Base-by-base conservation (phyloP, 2,329 filamentous ascomycete genomes). In the Sporothrix protearum region DNA sequence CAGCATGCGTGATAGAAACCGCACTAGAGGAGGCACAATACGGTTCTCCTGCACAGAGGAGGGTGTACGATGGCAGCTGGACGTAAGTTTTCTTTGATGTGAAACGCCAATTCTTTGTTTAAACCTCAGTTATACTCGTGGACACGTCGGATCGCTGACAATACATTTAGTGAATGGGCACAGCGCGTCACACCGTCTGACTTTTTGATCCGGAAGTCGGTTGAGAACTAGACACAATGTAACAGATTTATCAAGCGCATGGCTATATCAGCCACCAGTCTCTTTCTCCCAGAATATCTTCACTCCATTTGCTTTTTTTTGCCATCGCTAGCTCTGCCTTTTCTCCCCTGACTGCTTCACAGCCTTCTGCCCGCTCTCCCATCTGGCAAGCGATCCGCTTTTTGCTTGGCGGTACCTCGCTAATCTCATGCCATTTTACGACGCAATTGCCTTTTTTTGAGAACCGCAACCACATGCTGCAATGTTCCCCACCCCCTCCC, bases 21-120 rank as follows among this genome's bases (percentile, higher is more conserved):
- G 96, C 94, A 1, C 82, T 99, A 70, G 88, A 88, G 39, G 89
- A 93, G 80, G 93, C 94, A 28, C 90, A 89, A 1, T 94, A 89
- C 78, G 92, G 91, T 1, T 83, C 87, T 3, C 81, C 87, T 0
- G 86, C 89, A 73, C 87, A 87, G 70, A 88, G 92, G 75, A 90
- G 87, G 78, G 85, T 99, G 28, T 99, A 99, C 78, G 96, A 99
- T 80, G 96, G 96, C 64, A 97, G 94, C 81, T 99, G 96, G 96
- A 98, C 96, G 87, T 97, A 85, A 89, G 92, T 91, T 3, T 51
- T 19, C 19, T 19, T 47, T 19, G 16, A 4, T 47, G 2, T 47
- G 14, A 47, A 2, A 14, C 19, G 2, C 6, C 14, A 14, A 19
- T 4, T 19, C 19, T 47, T 12, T 6, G 14, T 4, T n/a, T n/a